Evolutionary conservation across 306 rosid species (phyloP), one percentile per base, ranked within the genome.

Genomic region (Betula pendula): DNA sequence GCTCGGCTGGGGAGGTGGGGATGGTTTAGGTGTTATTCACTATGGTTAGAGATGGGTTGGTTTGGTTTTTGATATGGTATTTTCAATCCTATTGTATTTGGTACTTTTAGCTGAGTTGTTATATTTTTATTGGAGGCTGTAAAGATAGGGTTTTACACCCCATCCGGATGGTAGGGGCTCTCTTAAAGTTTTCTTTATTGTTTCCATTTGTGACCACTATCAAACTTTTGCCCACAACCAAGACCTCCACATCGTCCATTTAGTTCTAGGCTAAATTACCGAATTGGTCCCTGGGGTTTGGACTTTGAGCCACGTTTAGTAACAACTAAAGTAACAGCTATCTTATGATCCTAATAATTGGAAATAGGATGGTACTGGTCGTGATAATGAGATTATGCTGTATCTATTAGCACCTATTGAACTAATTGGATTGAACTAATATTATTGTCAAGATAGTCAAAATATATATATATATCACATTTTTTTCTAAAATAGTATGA

Each of bases 351-450:
- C 45, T 70, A 70, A 48, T 44, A 42, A 53, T 53, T 53, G 43
- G 27, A 11, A 33, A 55, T 77, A 59, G 24, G 65, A 8, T 50
- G 76, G 50, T 75, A 22, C 68, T 65, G 53, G 67, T 71, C 68
- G 65, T 31, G 49, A 48, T 65, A 52, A 22, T 19, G 59, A 20
- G 8, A 52, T n/a, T 8, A 16, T 33, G 8, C 33, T 62, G 67
- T 59, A 27, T 59, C 14, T 59, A 17, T 59, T 13, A 59, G 8
- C 9, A 59, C 13, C 16, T 59, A 14, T 59, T 7, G 14, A 12
- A 59, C 19, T 59, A 24, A 6, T 38, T 59, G 66, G n/a, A 59
- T 59, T 59, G 67, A 12, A 20, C 58, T 2, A 52, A 16, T n/a
- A 1, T 52, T 52, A 8, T 52, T n/a, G 22, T 52, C 58, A n/a